Conservation (phyloP, 306 rosid species). For the Elaeagnus macrophylla region DNA sequence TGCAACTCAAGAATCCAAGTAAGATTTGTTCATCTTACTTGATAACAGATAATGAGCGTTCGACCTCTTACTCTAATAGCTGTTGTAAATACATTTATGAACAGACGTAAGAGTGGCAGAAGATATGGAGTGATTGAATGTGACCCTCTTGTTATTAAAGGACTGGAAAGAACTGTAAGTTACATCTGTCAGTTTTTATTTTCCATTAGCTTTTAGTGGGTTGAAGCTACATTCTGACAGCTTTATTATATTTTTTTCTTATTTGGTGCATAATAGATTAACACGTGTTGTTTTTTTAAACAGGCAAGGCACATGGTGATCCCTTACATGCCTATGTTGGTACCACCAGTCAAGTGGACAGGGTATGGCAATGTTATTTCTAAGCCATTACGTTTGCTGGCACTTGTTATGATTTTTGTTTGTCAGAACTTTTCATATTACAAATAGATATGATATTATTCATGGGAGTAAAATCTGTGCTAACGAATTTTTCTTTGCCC, state of each 20-base stretch:
- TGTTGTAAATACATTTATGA: conserved; percentile 14
- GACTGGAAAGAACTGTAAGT: conserved; percentile 77
- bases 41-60: conserved; percentile 8
- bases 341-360: conserved; percentile 82
- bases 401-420: too few species aligned
- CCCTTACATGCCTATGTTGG: conserved; percentile 96
- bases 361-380: conserved; percentile 50
- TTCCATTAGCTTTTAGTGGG: too few species aligned
- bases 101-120: conserved; percentile 43
- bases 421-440: too few species aligned
- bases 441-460: too few species aligned
- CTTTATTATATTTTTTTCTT: too few species aligned
- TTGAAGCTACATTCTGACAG: too few species aligned
- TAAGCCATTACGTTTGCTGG: conserved; percentile 4
- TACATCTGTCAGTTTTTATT: conserved; percentile 2
- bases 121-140: conserved; percentile 76
- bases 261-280: not conserved
- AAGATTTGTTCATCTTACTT: conserved; percentile 25
- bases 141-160: conserved; percentile 71
- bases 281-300: conserved; percentile 21
- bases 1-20: conserved; percentile 34
- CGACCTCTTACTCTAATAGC: conserved; percentile 14
- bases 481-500: too few species aligned
- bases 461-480: too few species aligned
- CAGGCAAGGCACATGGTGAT: conserved; percentile 90